Base-by-base conservation (phyloP, 495 filamentous ascomycete species). In the Penicillium riverlandense region DNA sequence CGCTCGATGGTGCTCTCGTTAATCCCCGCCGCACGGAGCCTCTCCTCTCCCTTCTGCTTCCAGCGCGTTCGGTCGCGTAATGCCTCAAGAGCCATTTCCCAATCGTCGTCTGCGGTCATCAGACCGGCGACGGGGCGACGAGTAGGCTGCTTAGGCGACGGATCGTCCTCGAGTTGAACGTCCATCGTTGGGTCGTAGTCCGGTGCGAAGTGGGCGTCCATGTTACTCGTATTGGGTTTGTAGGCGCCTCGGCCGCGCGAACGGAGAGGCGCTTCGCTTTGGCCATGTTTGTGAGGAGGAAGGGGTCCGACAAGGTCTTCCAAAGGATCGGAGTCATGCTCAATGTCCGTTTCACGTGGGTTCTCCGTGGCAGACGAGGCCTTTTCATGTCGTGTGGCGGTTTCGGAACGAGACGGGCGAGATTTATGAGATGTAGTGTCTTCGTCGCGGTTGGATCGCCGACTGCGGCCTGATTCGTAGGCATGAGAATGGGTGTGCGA, bases 41-140 rank as follows among this genome's bases (percentile, higher is more conserved):
- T 66, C 29, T 90, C 85, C 1, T 88, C 88, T 12, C 87, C 86
- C 47, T 82, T 75, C 38, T 81, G 72, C 50, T 83, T 87, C 88
- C 86, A 95, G 37, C 79, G 82, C 52, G 86, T 76, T 2, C 87
- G 79, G 54, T 95, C 90, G n/a, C 86, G 78, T 16, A 85, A 70
- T 12, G 82, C 81, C 65, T 96, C 90, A 2, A 91, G 67, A 10
- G 88, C 83, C 46, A 86, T 75, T 35, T 89, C 87, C 90, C 90
- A 96, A 50, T 90, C 84, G 43, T 84, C 83, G 22, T 68, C 63
- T 7, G 57, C 61, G 2, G 63, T 64, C 67, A 70, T 70, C n/a
- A 71, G 59, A 10, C 65, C 67, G 2, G 61, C 47, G 4, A 71
- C 67, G 12, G 61, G 61, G 14, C 69, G 63, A 35, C 63, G 65